These are phyloP conservation scores for Penicillium paxilli DNA, from an alignment of 495 filamentous ascomycete genomes.

Conservation along the genomic window DNA sequence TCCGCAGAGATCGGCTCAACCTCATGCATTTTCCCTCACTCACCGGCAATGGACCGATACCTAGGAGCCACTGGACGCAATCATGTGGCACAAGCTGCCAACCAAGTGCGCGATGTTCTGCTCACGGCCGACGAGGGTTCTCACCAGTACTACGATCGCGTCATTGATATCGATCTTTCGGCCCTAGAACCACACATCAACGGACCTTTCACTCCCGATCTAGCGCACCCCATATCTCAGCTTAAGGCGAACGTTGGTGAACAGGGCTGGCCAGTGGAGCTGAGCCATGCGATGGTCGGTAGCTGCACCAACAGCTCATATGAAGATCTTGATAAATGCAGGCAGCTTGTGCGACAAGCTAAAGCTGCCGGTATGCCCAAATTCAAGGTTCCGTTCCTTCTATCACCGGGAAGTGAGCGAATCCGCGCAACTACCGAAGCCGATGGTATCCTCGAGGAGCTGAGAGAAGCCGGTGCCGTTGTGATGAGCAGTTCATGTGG, in stretches of 20 bases:
- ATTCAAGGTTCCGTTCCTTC: constrained; percentile 76
- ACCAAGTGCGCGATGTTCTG: constrained; percentile 69
- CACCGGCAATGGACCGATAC: constrained; percentile 83
- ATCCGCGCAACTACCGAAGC: constrained; percentile 83
- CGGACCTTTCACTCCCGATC: constrained; percentile 90
- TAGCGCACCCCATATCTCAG: constrained; percentile 45
- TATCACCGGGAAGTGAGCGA: constrained; percentile 88
- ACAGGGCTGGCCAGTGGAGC: constrained; percentile 85
- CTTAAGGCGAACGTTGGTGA: background rate
- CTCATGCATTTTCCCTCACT: constrained; percentile 79
- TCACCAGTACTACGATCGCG: constrained; percentile 77
- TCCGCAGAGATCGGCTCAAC: constrained; percentile 85
- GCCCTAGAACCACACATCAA: constrained; percentile 92
- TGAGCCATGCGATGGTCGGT: constrained; percentile 80
- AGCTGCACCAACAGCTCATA: constrained; percentile 74
- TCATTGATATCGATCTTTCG: constrained; percentile 83
- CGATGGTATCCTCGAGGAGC: constrained; percentile 81
- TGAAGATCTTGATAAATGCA: constrained; percentile 49
- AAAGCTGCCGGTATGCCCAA: constrained; percentile 74
- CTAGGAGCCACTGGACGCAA: constrained; percentile 76
- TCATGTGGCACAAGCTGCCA: constrained; percentile 70
- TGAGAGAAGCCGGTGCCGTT: constrained; percentile 84
- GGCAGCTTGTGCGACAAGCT: constrained; percentile 83
- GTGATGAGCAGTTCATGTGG: constrained; percentile 88
- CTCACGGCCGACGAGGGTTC: constrained; percentile 60